Evolutionary conservation across 1,139 yeast species (phyloP).

Genomic region (Yamadazyma triangularis): DNA sequence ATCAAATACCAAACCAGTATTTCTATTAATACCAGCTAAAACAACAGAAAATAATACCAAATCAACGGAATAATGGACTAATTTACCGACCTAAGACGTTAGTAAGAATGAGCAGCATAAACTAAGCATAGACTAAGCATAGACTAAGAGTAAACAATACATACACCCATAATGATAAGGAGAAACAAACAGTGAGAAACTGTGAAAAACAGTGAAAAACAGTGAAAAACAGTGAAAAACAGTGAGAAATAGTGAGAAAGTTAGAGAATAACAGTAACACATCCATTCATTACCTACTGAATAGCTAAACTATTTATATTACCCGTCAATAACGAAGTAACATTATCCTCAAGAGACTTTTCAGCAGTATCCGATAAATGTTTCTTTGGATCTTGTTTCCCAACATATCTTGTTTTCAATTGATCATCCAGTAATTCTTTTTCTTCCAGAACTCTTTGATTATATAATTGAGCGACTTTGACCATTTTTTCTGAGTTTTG

Average conservation of each 20-base stretch:
- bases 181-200: background rate
- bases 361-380: constrained; percentile 91
- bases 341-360: constrained; percentile 79
- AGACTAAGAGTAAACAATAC: too few relatives aligned
- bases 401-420: constrained; percentile 92
- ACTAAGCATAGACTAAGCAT: too few relatives aligned
- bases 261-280: too few relatives aligned
- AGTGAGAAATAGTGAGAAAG: too few relatives aligned
- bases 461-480: constrained; percentile 85
- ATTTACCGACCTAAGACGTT: constrained; percentile 50
- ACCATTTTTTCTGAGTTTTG: constrained; percentile 78
- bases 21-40: constrained; percentile 61
- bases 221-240: background rate
- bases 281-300: too few relatives aligned
- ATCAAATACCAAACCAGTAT: constrained; percentile 55
- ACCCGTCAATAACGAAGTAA: constrained; percentile 81
- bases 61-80: constrained; percentile 55
- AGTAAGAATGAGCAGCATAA: too few relatives aligned
- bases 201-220: background rate
- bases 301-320: constrained; percentile 85
- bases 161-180: constrained; percentile 2
- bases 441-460: constrained; percentile 89
- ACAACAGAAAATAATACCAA: constrained; percentile 57
- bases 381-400: constrained; percentile 98
- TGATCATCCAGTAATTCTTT: constrained; percentile 84